A percentile compares a stretch with the other conserved stretches of the same genome.
These are phyloP conservation scores for Thermochaetoides thermophila DNA, from an alignment of 495 filamentous ascomycete species.

Conservation along the genomic window DNA sequence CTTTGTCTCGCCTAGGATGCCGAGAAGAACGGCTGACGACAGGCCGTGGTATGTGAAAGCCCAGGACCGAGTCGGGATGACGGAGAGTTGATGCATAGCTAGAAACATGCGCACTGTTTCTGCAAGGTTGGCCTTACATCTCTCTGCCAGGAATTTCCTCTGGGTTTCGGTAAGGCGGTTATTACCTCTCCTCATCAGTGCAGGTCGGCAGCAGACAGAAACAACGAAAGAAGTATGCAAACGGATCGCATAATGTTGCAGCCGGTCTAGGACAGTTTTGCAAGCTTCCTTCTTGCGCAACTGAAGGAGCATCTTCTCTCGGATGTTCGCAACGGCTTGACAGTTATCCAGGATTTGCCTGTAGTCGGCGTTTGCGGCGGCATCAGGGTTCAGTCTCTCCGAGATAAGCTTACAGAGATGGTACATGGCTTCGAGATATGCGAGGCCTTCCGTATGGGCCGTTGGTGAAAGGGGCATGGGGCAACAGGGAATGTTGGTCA, in stretches of 20 bases:
- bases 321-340: conserved; percentile 31
- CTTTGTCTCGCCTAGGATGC: conserved; percentile 47
- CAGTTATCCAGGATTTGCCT: conserved; percentile 33
- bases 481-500: conserved; percentile 35
- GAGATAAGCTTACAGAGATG: conserved; percentile 37
- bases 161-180: conserved; percentile 25
- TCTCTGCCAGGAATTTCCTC: conserved; percentile 33
- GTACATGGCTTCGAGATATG: conserved; percentile 42
- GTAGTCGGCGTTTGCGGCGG: conserved; percentile 27
- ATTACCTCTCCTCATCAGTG: conserved; percentile 29
- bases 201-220: conserved; percentile 40
- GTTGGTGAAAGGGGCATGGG: conserved; percentile 30
- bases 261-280: conserved; percentile 37
- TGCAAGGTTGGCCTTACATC: conserved; percentile 46
- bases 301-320: conserved; percentile 26
- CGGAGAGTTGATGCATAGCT: conserved; percentile 50
- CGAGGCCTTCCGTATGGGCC: conserved; percentile 29
- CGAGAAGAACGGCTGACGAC: conserved; percentile 48
- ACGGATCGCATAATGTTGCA: conserved; percentile 39
- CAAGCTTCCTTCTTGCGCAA: conserved; percentile 36
- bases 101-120: conserved; percentile 56
- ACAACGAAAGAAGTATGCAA: conserved; percentile 41
- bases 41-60: conserved; percentile 51
- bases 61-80: conserved; percentile 51
- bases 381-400: conserved; percentile 36